Evolutionary conservation across 805 yeast species (phyloP).

Genomic region (Candida hungchunana): DNA sequence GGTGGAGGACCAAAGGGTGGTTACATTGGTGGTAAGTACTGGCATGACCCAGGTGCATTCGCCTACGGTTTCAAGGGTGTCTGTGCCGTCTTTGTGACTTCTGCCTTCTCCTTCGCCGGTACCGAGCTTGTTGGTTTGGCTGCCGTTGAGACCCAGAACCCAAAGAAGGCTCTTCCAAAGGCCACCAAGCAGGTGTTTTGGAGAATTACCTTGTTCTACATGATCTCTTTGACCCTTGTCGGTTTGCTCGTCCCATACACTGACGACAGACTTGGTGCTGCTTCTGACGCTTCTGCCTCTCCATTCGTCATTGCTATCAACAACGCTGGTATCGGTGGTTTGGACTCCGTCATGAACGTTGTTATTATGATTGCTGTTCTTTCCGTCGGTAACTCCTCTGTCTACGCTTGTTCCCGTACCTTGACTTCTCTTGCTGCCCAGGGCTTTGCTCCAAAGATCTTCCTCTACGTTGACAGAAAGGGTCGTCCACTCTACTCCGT

Average conservation of each 20-base stretch:
- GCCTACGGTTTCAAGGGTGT: constrained; percentile 69
- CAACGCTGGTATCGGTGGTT: constrained; percentile 45
- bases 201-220: constrained; percentile 56
- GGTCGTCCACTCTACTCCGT: constrained; percentile 60
- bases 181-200: constrained; percentile 71
- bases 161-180: constrained; percentile 63
- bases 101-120: constrained; percentile 74
- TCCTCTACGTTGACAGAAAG: constrained; percentile 44
- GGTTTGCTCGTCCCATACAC: constrained; percentile 62
- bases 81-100: constrained; percentile 45
- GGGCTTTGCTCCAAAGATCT: constrained; percentile 54
- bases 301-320: constrained; percentile 57
- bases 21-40: constrained; percentile 52
- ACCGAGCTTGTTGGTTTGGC: constrained; percentile 81
- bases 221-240: constrained; percentile 60
- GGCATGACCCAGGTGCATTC: constrained; percentile 46
- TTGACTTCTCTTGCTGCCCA: constrained; percentile 49
- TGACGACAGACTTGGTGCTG: constrained; percentile 56
- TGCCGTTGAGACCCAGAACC: constrained; percentile 74
- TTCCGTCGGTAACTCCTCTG: constrained; percentile 50
- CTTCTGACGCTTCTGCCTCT: constrained; percentile 47
- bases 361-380: constrained; percentile 50
- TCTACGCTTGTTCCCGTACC: constrained; percentile 57
- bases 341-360: constrained; percentile 48
- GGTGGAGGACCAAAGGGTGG: constrained; percentile 79